Evolutionary conservation across 371 early-diverging fungal species (phyloP).

Genomic region (Mortierella sp.): DNA sequence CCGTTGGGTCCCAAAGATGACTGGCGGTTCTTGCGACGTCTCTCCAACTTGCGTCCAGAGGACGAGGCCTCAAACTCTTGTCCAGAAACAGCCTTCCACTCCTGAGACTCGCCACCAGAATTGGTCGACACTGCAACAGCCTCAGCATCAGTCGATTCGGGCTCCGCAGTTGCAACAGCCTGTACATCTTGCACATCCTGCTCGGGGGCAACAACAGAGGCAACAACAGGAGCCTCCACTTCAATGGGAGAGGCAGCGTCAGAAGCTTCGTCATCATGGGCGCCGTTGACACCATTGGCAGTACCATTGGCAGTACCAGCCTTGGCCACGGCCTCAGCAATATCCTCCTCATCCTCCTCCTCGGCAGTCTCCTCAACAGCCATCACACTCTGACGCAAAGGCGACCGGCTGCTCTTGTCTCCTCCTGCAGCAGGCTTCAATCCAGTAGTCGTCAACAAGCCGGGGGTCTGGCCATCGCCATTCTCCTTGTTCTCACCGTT

Average conservation of each 20-base stretch:
- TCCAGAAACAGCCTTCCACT: conserved; percentile 41
- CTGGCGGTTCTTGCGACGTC: conserved; percentile 48
- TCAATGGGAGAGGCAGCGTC: background rate
- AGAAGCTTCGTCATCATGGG: background rate
- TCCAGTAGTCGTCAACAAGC: conserved; percentile 41
- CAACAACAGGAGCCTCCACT: background rate
- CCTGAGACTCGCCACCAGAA: conserved; percentile 1
- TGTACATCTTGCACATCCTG: conserved; percentile 1
- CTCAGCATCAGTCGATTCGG: background rate
- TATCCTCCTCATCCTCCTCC: conserved; percentile 35
- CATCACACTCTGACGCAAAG: conserved; percentile 34
- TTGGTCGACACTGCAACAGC: conserved; percentile 4
- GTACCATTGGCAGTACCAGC: background rate
- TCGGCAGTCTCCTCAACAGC: conserved; percentile 26
- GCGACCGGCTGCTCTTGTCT: conserved; percentile 43
- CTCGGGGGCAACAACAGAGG: background rate
- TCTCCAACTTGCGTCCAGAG: conserved; percentile 41
- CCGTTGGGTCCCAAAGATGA: conserved; percentile 6
- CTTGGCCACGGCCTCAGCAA: background rate
- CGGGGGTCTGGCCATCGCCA: conserved; percentile 14
- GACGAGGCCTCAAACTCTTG: conserved; percentile 35
- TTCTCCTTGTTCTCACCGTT: background rate
- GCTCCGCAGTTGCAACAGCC: background rate
- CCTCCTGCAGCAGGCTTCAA: conserved; percentile 47
- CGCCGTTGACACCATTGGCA: no score